phyloP scores from a whole-genome alignment of 2,329 filamentous ascomycete species.

The Colletotrichum brevisporum region DNA sequence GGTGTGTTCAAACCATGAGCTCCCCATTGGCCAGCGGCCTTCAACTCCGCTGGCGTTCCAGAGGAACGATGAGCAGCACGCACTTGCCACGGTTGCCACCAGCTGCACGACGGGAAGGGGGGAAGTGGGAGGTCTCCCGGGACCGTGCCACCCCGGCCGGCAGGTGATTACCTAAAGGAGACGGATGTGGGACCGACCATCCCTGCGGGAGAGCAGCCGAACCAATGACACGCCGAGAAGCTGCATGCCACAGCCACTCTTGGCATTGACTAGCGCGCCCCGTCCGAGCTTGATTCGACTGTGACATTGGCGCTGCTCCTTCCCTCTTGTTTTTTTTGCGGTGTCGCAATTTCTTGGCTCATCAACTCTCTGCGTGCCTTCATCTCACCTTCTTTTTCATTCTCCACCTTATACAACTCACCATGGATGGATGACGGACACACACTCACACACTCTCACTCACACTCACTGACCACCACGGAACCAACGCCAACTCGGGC shows the following conservation, averaged over 20 bases:
- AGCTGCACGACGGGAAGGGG: conserved; percentile 2
- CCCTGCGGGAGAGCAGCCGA: background rate
- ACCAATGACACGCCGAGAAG: background rate
- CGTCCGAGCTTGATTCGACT: conserved; percentile 35
- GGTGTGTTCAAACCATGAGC: background rate
- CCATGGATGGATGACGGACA: background rate
- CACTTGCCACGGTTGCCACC: conserved; percentile 24
- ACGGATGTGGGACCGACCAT: background rate
- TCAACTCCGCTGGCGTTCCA: conserved; percentile 1
- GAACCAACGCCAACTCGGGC: background rate
- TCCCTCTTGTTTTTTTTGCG: conserved; percentile 2
- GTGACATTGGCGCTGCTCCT: conserved; percentile 11
- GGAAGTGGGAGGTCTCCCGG: background rate
- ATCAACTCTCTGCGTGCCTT: background rate
- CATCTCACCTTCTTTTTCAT: conserved; percentile 10
- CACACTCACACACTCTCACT: background rate
- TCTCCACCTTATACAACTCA: background rate
- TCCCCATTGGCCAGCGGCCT: background rate
- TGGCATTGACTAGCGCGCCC: conserved; percentile 24
- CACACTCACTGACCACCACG: background rate
- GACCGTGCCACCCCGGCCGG: conserved; percentile 12
- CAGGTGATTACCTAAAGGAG: conserved; percentile 12
- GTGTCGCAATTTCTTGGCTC: background rate
- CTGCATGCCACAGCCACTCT: conserved; percentile 31
- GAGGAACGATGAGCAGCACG: background rate